Conservation (phyloP, 495 filamentous ascomycete genomes). For the Annulohypoxylon bovei region DNA sequence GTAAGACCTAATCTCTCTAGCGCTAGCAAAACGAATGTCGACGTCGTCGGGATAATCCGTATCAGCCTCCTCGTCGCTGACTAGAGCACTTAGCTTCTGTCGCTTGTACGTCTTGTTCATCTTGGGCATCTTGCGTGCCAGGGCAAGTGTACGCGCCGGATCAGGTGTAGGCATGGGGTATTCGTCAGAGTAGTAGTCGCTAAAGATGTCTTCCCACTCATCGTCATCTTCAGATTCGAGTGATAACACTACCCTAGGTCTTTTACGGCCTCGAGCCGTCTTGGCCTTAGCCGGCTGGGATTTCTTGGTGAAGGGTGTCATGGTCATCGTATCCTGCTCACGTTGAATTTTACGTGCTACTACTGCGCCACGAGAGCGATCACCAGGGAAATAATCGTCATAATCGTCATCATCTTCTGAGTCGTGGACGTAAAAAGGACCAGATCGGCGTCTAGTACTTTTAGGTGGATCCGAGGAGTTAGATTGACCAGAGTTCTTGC, state of each 20-base stretch:
- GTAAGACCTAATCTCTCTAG: no score
- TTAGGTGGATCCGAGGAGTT: conserved; percentile 5
- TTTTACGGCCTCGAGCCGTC: no score
- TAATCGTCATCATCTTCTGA: conserved; percentile 50
- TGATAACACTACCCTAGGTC: no score
- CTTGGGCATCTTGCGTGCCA: background rate
- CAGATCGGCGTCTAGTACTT: conserved; percentile 17
- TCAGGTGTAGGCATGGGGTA: no score
- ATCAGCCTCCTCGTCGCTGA: no score
- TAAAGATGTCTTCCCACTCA: no score
- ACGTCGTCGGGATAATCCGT: background rate
- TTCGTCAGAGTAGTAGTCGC: no score
- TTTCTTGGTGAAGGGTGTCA: background rate
- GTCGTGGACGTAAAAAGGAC: conserved; percentile 10
- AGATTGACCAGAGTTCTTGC: conserved; percentile 33
- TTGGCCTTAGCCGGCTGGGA: background rate
- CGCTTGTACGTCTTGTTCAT: background rate
- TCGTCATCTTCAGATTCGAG: background rate
- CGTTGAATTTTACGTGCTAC: conserved; percentile 51
- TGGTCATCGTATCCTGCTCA: conserved; percentile 40
- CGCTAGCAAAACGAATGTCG: background rate
- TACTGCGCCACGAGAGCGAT: conserved; percentile 44
- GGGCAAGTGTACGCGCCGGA: no score
- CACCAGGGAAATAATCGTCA: conserved; percentile 34
- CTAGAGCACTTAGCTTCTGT: background rate